Conservation (phyloP, 2,329 filamentous ascomycete genomes). For the Tolypocladium ophioglossoides region DNA sequence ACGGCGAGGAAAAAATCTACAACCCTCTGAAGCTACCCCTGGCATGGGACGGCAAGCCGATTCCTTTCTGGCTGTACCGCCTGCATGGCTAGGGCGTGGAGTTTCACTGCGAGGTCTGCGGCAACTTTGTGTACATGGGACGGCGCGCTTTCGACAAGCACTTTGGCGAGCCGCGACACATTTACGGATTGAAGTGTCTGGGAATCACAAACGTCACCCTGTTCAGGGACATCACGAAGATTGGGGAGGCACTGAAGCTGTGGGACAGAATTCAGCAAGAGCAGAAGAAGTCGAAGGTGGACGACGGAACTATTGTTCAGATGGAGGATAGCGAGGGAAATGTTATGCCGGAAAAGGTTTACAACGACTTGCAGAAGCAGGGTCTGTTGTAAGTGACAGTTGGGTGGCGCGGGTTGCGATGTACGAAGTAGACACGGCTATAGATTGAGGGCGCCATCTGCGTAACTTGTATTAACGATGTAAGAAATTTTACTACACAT, state of each 20-base stretch:
- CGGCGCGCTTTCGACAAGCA: slow-evolving; percentile 95
- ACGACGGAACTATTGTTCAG: slow-evolving; percentile 79
- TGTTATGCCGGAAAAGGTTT: slow-evolving; percentile 98
- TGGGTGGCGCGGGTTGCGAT: background rate
- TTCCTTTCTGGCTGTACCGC: slow-evolving; percentile 98
- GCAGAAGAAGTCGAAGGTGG: slow-evolving; percentile 64
- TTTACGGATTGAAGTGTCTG: slow-evolving; percentile 87
- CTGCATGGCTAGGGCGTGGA: slow-evolving; percentile 91
- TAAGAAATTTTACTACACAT: background rate
- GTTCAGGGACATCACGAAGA: slow-evolving; percentile 88
- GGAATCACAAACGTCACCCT: slow-evolving; percentile 86
- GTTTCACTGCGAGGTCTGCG: slow-evolving; percentile 91
- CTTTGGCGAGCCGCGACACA: slow-evolving; percentile 87
- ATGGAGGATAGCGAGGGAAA: slow-evolving; percentile 98
- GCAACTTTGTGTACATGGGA: slow-evolving; percentile 98
- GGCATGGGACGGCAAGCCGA: slow-evolving; percentile 97
- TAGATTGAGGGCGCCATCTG: background rate
- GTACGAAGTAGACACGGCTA: background rate
- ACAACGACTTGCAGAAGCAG: slow-evolving; percentile 88
- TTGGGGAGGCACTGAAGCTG: slow-evolving; percentile 76
- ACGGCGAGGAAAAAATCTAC: slow-evolving; percentile 83
- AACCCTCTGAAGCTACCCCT: slow-evolving; percentile 93
- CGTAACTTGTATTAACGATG: background rate
- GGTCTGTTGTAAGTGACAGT: slow-evolving; percentile 52
- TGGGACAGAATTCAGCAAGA: slow-evolving; percentile 92